Conservation (phyloP, 768 basidiomycete genomes). For the Mycena olivaceomarginata region DNA sequence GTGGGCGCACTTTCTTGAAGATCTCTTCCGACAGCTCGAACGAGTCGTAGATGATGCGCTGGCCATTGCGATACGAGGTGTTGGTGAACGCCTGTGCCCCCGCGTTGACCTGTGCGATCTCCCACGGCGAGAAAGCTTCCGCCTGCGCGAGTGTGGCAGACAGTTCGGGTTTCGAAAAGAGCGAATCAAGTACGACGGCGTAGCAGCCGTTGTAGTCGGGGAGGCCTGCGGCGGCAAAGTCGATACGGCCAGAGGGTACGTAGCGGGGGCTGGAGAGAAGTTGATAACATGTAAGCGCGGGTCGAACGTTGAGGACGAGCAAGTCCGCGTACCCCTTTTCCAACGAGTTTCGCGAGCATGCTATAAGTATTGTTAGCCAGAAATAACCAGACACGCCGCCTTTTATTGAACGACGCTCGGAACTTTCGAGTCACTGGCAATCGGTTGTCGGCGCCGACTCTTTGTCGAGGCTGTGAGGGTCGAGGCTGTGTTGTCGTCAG, state of each 20-base stretch:
- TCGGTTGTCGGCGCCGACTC: not conserved
- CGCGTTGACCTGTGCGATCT: constrained; percentile 36
- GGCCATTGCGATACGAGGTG: constrained; percentile 36
- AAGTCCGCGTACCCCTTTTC: constrained; percentile 6
- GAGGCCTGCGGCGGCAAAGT: constrained; percentile 28
- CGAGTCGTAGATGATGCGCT: constrained; percentile 44
- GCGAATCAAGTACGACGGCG: constrained; percentile 36
- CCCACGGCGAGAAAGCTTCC: constrained; percentile 35
- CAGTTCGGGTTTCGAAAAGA: constrained; percentile 31
- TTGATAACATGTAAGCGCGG: not conserved
- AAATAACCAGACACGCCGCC: not conserved
- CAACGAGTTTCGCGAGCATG: constrained; percentile 18
- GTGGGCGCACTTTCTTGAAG: constrained; percentile 36
- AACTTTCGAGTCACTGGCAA: not conserved
- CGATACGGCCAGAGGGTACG: constrained; percentile 21
- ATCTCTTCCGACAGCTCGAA: constrained; percentile 33
- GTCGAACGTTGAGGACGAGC: not conserved
- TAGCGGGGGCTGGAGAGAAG: constrained; percentile 10
- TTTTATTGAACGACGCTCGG: not conserved
- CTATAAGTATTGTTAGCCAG: not conserved
- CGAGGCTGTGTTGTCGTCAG: not conserved
- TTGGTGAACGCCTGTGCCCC: constrained; percentile 7
- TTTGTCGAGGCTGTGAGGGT: not conserved
- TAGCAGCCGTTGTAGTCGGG: constrained; percentile 35
- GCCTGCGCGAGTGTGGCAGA: constrained; percentile 28